Base-by-base conservation (phyloP, 257 asterid species). In the Nicotiana benthamiana region DNA sequence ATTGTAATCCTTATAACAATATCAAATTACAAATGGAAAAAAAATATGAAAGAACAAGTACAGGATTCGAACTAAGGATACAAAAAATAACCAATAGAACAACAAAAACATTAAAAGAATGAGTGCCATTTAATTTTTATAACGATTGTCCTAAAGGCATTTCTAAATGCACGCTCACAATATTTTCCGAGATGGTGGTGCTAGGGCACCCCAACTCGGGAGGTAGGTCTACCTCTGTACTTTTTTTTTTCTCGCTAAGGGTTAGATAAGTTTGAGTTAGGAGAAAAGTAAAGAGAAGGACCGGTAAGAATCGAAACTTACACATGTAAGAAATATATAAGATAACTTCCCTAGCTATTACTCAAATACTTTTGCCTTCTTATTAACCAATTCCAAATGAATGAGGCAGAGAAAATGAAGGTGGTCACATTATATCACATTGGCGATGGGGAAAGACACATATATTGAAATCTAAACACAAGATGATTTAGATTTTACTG, bases 31-130 rank as follows among this genome's bases (percentile, higher is more conserved):
- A 40, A 11, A 40, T 40, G 46, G 8, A 40, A 40, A 40, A 36
- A 7, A 40, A 9, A 27, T 1, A 40, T 1, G 2, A 40, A 40
- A 0, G 36, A 4, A 32, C 34, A 32, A 0, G 0, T 40, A 40
- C 9, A 0, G 46, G 11, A 40, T 7, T 40, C 46, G 3, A 8
- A 1, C 46, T 11, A 10, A 40, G 10, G 3, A 40, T 40, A 7
- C 46, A 40, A 2, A 0, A 11, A 40, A 1, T 1, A 7, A 40
- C 48, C 11, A 40, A 11, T 40, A 40, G 11, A 40, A 11, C 48
- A 9, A 1, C 48, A 40, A 40, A 40, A 8, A 0, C 3, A 0
- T 40, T 1, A 0, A 1, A 9, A 8, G 0, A 0, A 9, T 1
- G 10, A 1, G 46, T 36, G 10, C 46, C 46, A 36, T 7, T 36